Conservation (phyloP, 1,139 yeast species). For the Trichomonascaceae sp. region DNA sequence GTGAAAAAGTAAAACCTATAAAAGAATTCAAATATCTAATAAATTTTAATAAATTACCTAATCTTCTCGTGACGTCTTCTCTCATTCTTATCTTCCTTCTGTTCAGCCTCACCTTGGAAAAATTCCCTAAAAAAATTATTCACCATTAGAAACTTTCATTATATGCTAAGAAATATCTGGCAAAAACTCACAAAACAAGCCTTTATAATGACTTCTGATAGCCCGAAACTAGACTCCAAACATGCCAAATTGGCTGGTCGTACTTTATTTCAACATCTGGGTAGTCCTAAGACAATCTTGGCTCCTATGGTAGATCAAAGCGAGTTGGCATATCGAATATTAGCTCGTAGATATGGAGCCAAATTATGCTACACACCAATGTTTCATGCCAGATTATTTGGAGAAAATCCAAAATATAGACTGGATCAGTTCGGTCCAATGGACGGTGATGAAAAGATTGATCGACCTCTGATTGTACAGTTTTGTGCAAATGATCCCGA, state of each 20-base stretch:
- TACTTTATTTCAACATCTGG: slow-evolving; percentile 60
- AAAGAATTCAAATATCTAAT: too few species aligned
- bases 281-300: slow-evolving; percentile 74
- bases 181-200: not conserved
- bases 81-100: not conserved
- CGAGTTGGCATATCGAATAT: slow-evolving; percentile 90
- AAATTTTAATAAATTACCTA: too few species aligned
- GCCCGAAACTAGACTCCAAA: not conserved
- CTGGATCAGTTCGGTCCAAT: slow-evolving; percentile 63
- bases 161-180: not conserved
- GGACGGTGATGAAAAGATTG: slow-evolving; percentile 72
- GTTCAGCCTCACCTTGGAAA: not conserved
- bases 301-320: slow-evolving; percentile 99
- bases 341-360: slow-evolving; percentile 87
- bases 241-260: slow-evolving; percentile 49
- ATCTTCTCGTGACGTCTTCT: not conserved
- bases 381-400: slow-evolving; percentile 90
- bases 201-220: slow-evolving; percentile 2
- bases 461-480: slow-evolving; percentile 87
- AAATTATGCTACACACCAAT: slow-evolving; percentile 93
- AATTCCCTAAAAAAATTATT: not conserved
- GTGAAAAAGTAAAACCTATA: too few species aligned
- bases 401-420: slow-evolving; percentile 76
- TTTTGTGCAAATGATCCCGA: slow-evolving; percentile 96
- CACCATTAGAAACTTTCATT: not conserved